These are phyloP conservation scores for Holtermannia corniformis DNA, from an alignment of 768 basidiomycete species.

Conservation along the genomic window DNA sequence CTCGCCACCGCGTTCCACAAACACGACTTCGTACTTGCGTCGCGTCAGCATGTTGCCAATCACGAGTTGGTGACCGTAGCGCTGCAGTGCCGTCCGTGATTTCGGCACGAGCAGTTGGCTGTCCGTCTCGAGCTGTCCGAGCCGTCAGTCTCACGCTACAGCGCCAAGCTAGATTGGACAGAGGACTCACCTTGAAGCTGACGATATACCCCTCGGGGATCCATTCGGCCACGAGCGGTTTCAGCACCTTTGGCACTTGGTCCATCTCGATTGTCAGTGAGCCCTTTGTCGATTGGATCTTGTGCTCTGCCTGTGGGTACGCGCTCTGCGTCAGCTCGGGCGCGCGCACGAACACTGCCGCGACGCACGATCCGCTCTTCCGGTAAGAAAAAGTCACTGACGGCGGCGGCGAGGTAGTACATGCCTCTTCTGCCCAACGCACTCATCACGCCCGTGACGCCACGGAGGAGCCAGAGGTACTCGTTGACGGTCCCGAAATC, in stretches of 20 bases:
- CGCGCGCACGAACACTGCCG: neutral
- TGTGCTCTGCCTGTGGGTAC: constrained; percentile 72
- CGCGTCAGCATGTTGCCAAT: constrained; percentile 91
- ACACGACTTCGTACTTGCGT: constrained; percentile 84
- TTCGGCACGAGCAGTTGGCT: constrained; percentile 74
- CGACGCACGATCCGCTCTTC: constrained; percentile 70
- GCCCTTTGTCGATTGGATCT: constrained; percentile 95
- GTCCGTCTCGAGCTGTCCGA: constrained; percentile 84
- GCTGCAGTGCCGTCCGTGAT: constrained; percentile 70
- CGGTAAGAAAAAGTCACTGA: constrained; percentile 96
- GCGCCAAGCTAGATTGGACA: neutral
- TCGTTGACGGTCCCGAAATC: constrained; percentile 93
- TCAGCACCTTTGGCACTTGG: constrained; percentile 92
- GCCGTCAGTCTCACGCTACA: neutral
- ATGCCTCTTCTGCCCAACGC: constrained; percentile 60
- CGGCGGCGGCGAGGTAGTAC: constrained; percentile 96
- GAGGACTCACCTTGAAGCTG: constrained; percentile 74
- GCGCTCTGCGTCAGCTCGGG: neutral
- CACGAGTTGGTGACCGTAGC: constrained; percentile 95
- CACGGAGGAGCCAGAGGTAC: constrained; percentile 83
- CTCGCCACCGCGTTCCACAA: constrained; percentile 52
- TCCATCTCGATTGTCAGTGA: constrained; percentile 95
- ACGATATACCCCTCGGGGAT: constrained; percentile 80
- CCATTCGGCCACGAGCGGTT: constrained; percentile 91
- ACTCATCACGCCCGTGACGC: constrained; percentile 66